A percentile compares a stretch with the other conserved stretches of the same genome.
Conservation (phyloP, 306 rosid genomes). For the Nissolia schottii region DNA sequence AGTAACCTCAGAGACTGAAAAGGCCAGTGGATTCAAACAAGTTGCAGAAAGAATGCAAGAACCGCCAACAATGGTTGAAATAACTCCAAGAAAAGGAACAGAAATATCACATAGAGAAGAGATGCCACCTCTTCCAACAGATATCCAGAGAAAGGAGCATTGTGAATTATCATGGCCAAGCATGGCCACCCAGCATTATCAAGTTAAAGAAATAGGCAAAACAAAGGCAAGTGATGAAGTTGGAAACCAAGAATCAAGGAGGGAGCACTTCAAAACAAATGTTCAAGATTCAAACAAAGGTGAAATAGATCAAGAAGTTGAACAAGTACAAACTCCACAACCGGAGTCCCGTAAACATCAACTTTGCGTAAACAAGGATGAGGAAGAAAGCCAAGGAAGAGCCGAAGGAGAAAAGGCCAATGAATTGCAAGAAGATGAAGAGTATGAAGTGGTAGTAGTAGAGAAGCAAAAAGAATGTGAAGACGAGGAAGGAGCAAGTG, state of each 20-base stretch:
- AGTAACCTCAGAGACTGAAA: background rate
- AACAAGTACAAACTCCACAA: background rate
- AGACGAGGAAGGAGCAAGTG: conserved; percentile 25
- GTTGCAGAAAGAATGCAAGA: conserved; percentile 11
- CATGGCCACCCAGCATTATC: conserved; percentile 13
- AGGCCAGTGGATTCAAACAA: background rate
- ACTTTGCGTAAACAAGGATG: background rate
- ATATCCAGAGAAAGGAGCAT: conserved; percentile 16
- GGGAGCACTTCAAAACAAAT: background rate
- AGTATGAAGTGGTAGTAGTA: background rate
- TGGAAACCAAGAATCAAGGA: background rate
- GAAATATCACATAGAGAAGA: conserved; percentile 10
- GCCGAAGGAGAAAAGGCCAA: background rate
- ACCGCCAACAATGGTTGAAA: background rate
- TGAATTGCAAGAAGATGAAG: conserved; percentile 1
- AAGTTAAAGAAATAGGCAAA: background rate
- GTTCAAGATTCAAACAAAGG: conserved; percentile 7
- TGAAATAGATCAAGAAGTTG: conserved; percentile 4
- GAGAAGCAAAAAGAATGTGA: conserved; percentile 15
- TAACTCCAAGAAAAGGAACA: background rate
- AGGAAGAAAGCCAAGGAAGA: conserved; percentile 1
- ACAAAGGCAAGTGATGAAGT: background rate
- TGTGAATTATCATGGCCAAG: conserved; percentile 9
- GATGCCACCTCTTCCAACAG: background rate
- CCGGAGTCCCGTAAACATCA: background rate